Evolutionary conservation across 176 grass and related monocot species (phyloP), one percentile per base, ranked within the genome.

Genomic region (Cocos nucifera): DNA sequence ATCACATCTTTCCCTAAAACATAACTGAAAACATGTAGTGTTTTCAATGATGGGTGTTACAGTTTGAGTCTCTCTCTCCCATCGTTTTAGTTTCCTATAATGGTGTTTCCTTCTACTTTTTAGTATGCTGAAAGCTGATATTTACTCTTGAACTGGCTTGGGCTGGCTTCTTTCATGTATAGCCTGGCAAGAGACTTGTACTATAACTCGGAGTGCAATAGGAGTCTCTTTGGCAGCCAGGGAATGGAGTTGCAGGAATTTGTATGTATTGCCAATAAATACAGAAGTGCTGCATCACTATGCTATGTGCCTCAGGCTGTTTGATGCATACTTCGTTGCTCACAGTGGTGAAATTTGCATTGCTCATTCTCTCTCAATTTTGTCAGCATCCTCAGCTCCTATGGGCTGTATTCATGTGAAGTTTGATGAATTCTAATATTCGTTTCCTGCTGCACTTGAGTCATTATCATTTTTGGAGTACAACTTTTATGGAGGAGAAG

Each of bases 121-220:
- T 17, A 51, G 21, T 23, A 24, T 16, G 22, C 62, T 51, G 23
- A n/a, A 51, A 51, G 17, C 39, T 51, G 7, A 65, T 19, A 51
- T 22, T 51, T 52, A 14, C 17, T 10, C 21, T 24, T 25, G 22
- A n/a, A 65, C 21, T 52, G 10, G 44, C 21, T 65, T 4, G 19
- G n/a, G 30, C 15, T 51, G 44, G 20, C 52, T 65, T 65, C 48
- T 65, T 51, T 51, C 62, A 44, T 52, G 62, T 65, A 25, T 51
- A 52, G 62, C 62, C 49, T 65, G 62, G 22, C 49, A 26, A 26
- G 44, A 52, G 19, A 44, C 1, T 25, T 65, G 49, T 51, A 52
- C 22, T 17, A 65, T 65, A 65, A 21, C 22, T 51, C 12, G 15
- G 17, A 44, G 35, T 44, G 35, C 35, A 44, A 12, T 14, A 44